Conservation (phyloP, 257 asterid species). For the Linaria vulgaris region DNA sequence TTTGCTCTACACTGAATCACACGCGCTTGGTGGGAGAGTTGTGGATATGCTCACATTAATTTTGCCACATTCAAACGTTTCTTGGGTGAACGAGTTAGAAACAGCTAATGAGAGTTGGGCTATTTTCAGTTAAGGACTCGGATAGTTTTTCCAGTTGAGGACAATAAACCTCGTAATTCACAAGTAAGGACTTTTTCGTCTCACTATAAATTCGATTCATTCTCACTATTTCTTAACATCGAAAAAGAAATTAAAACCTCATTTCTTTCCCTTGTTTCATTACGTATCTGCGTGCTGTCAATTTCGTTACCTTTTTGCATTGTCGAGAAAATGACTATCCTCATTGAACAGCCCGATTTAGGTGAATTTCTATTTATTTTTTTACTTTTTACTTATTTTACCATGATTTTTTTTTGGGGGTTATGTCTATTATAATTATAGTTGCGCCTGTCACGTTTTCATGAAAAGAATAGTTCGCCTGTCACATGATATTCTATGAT, state of each 20-base stretch:
- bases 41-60: no score
- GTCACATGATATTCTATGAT: no score
- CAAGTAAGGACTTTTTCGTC: slow-evolving; percentile 47
- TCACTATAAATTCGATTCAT: slow-evolving; percentile 43
- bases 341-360: slow-evolving; percentile 43
- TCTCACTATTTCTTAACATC: not conserved
- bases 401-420: not conserved
- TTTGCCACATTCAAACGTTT: not conserved
- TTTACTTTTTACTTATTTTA: not conserved
- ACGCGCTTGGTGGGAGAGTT: not conserved
- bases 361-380: slow-evolving; percentile 34
- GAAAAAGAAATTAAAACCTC: not conserved
- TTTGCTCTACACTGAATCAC: not conserved
- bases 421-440: no score
- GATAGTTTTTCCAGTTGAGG: slow-evolving; percentile 37
- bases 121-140: slow-evolving; percentile 43
- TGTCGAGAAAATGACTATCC: slow-evolving; percentile 57
- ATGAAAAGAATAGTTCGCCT: no score
- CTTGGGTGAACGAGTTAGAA: not conserved
- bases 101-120: not conserved
- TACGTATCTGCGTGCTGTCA: not conserved
- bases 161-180: slow-evolving; percentile 37
- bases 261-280: not conserved
- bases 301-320: not conserved
- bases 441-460: no score